Percentiles rank a stretch among this genome's conserved stretches.
Evolutionary conservation across 768 basidiomycete species (phyloP).

Genomic region (Tylopilus felleus): DNA sequence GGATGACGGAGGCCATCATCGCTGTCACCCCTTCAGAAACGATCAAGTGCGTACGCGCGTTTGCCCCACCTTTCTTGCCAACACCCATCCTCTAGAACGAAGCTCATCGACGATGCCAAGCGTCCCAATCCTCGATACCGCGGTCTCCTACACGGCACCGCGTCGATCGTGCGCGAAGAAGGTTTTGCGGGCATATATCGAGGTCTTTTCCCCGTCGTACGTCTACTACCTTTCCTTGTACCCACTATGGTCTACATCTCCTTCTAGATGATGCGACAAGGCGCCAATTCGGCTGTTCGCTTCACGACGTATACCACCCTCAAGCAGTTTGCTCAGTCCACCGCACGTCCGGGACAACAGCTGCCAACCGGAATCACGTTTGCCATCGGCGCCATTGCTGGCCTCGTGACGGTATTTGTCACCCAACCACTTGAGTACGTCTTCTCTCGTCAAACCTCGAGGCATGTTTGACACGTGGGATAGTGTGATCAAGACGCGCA

Average conservation of each 20-base stretch:
- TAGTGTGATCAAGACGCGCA: conserved; percentile 96
- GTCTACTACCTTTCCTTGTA: conserved; percentile 27
- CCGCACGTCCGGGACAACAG: conserved; percentile 74
- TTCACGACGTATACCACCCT: conserved; percentile 95
- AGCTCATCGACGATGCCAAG: conserved; percentile 93
- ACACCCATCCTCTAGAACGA: conserved; percentile 63
- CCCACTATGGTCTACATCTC: background rate
- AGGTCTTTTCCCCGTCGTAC: conserved; percentile 89
- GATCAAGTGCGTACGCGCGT: conserved; percentile 70
- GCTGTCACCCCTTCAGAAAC: conserved; percentile 98
- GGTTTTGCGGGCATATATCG: conserved; percentile 84
- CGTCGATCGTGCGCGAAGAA: conserved; percentile 76
- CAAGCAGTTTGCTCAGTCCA: conserved; percentile 90
- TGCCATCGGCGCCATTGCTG: conserved; percentile 90
- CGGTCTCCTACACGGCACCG: conserved; percentile 83
- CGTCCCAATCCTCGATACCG: conserved; percentile 80
- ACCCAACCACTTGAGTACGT: conserved; percentile 82
- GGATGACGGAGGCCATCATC: conserved; percentile 87
- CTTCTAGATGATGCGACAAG: conserved; percentile 90
- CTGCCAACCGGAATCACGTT: conserved; percentile 89
- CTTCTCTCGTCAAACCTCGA: background rate
- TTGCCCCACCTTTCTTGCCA: background rate
- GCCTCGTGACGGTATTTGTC: conserved; percentile 90
- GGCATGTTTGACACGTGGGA: background rate
- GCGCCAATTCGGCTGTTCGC: conserved; percentile 93